Evolutionary conservation across 1,284 basidiomycete species (phyloP), one percentile per base, ranked within the genome.

Genomic region (Rhodotorula sp.): DNA sequence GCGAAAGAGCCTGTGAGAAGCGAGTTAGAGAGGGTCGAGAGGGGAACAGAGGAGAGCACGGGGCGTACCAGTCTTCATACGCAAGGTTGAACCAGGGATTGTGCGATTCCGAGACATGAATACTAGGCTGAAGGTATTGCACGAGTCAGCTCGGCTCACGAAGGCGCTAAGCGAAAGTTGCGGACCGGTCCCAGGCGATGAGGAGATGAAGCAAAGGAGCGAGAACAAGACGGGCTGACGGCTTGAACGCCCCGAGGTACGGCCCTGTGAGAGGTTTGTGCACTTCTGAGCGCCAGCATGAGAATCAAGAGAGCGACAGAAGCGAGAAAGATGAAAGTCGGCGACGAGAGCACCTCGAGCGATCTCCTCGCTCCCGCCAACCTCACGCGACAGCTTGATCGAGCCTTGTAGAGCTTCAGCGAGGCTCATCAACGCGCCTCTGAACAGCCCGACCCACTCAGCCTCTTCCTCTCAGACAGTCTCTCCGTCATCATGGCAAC

Each of bases 41-140:
- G 50, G 4, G 27, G 42, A 48, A 16, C 10, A 19, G 19, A 14
- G 14, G 8, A 48, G 60, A 48, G 41, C n/a, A 25, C 21, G 65
- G 74, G 52, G 73, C 88, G 72, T 52, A 93, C 93, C 93, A 95
- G 81, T 98, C 94, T 81, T 99, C 96, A 64, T 93, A 87, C 0
- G 91, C 88, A 46, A 99, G 87, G 81, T 99, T 98, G 83, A 97
- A 97, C 82, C 90, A 93, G 1, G 95, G 93, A 79, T 94, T 87
- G 1, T 86, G 87, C 19, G 93, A 93, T 25, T 85, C 85, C 0
- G 94, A 98, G 23, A 96, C 83, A 81, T 92, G 96, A 55, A 95
- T 78, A 34, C 58, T 69, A 1, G 68, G 42, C 73, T 74, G 53
- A 7, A 10, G 23, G n/a, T n/a, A 0, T 9, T 25, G 17, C 12